A percentile compares a stretch with the other conserved stretches of the same genome.
phyloP scores from a whole-genome alignment of 139 green algal species.

The Choricystis sp. region DNA sequence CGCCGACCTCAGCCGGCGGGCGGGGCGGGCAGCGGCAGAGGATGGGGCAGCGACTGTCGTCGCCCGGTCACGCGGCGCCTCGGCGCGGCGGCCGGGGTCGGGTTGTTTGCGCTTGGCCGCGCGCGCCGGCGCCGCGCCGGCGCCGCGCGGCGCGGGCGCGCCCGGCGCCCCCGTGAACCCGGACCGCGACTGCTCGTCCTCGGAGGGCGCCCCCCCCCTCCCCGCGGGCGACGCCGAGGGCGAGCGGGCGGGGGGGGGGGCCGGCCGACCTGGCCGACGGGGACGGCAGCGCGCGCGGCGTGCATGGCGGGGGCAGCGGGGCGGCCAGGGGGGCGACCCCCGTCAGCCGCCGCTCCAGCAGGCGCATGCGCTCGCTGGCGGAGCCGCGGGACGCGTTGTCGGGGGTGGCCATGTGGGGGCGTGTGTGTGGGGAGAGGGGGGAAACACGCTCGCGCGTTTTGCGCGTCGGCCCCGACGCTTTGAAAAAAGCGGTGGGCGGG shows the following conservation, averaged over 20 bases:
- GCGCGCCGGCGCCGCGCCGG: too few species aligned
- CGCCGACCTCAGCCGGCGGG: too few species aligned
- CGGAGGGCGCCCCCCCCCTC: neutral
- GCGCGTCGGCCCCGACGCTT: neutral
- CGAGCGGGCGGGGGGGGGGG: too few species aligned
- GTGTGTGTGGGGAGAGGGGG: neutral
- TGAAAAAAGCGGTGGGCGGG: too few species aligned
- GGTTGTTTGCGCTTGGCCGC: neutral
- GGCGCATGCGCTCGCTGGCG: neutral
- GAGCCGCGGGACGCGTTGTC: neutral
- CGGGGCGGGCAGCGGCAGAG: too few species aligned
- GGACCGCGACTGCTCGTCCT: too few species aligned
- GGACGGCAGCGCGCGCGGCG: too few species aligned
- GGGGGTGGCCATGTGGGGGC: neutral
- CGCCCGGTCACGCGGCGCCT: neutral
- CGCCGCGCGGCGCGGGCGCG: too few species aligned
- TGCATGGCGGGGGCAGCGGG: neutral
- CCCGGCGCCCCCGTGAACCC: too few species aligned
- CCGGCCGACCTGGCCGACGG: too few species aligned
- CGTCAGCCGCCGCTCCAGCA: neutral
- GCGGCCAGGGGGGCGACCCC: too few species aligned
- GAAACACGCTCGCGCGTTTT: neutral
- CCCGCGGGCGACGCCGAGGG: neutral
- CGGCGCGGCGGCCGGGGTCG: neutral
- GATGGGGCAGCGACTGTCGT: neutral